Evolutionary conservation across 208 protist species (phyloP), one percentile per base, ranked within the genome.

Genomic region (Herpetomonas samuelpessoai): DNA sequence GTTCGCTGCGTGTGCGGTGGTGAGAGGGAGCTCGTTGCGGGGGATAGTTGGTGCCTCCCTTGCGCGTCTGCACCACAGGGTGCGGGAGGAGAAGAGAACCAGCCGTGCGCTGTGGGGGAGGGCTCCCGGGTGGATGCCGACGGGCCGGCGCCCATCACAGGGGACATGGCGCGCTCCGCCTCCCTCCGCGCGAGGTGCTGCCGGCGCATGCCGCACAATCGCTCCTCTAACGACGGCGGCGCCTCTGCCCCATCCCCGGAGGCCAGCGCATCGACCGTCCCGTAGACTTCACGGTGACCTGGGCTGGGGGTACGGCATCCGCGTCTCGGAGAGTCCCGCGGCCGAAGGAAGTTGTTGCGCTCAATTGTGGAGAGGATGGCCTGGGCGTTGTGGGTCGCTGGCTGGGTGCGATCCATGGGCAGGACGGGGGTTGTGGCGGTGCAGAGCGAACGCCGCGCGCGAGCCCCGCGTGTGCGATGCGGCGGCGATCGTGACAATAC

Each of bases 311-410:
- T n/a, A n/a, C n/a, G n/a, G n/a, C n/a, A n/a, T n/a, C n/a, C n/a
- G n/a, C n/a, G n/a, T n/a, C n/a, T n/a, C 29, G 29, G 7, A 16
- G 14, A 46, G 4, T 68, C 58, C 3, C 84, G 75, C 24, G 88
- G 88, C 27, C 76, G 76, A 29, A 86, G 60, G 61, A 74, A 81
- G 63, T 92, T 95, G 14, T 65, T 64, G n/a, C 88, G 71, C 66
- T 86, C 64, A n/a, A 91, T 69, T 7, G 78, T 88, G 3, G 83
- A 81, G 25, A 92, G 59, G 44, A 95, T 71, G n/a, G 83, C 73
- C 12, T 68, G 62, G 0, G 86, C 68, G 71, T 95, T 68, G 44
- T 95, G 88, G 12, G 79, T 76, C 26, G 71, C 28, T 1, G 74
- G 74, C 18, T 52, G 48, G 3, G 55, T 49, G 21, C 41, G 45